Evolutionary conservation across 305 asterid species (phyloP), one percentile per base, ranked within the genome.

Genomic region (Fraxinus baroniana): DNA sequence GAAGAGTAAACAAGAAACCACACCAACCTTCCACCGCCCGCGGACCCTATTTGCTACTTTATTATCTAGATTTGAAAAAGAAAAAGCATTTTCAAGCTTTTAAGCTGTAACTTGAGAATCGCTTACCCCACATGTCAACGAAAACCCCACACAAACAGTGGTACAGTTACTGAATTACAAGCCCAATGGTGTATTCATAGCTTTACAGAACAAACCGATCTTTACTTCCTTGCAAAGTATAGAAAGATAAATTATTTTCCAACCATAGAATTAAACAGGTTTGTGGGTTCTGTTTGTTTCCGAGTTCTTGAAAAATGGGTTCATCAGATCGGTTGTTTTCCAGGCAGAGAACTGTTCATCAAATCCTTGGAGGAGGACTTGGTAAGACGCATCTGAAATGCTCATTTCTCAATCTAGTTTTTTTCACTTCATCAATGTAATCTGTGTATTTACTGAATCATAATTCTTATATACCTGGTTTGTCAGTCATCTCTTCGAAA

Each of bases 281-380:
- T 12, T 44, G n/a, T 80, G 57, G 82, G 87, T 44, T 83, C 26
- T 84, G 68, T 32, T 78, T 77, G 15, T 78, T 81, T 62, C 62
- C 44, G 28, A 33, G 52, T 86, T 82, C 80, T 77, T 74, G 80
- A 85, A 85, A 81, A 81, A 94, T 92, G 95, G 90, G 85, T 85
- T 86, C 92, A 66, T 79, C 89, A 15, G 87, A 89, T 81, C 83
- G 81, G 75, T 78, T 93, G 83, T 91, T 93, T 76, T 79, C 88
- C 79, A 90, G 91, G 83, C 87, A 90, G 30, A 88, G 87, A 81
- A 91, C 89, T 49, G 82, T 91, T 87, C 97, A 93, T 90, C 90
- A 91, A 86, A 85, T 93, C 82, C 94, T 93, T 82, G 97, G 98
- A 84, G 95, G 86, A 73, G 91, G 97, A 64, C 70, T 88, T 85